Evolutionary conservation across 1,139 yeast species (phyloP), one percentile per base, ranked within the genome.

Genomic region (Nakaseomyces uthaithaninus): DNA sequence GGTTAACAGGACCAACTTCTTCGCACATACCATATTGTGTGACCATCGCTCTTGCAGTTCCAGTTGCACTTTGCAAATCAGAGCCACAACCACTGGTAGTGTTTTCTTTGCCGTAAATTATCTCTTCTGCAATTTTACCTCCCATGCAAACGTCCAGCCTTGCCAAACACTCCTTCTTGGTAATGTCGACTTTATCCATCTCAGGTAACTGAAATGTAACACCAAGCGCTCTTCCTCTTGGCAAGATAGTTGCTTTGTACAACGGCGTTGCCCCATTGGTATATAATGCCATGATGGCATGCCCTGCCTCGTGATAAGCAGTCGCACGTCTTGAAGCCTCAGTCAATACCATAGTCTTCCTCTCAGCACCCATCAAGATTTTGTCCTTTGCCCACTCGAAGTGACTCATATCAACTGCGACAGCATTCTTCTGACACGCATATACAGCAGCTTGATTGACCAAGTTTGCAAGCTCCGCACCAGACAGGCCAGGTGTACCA

Each of bases 361-460:
- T 82, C 49, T 95, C 99, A 26, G 97, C 98, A 40, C 99, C 99
- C 83, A 93, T 79, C 55, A 93, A 69, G 45, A 93, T 91, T 66
- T 91, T 91, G 63, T 91, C 99, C 63, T 93, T 93, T 36, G 99
- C 98, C 98, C 98, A 93, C 64, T 91, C 99, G 50, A 91, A 80
- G 64, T 93, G 97, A 36, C 65, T 61, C 95, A 86, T 85, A 57
- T 81, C 86, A 26, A 91, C 98, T 10, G 91, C 74, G 24, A 87
- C 75, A 0, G 97, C 97, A 53, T 85, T 82, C 55, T 81, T 76
- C 60, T 87, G 95, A 17, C 96, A 86, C 0, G 98, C 98, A 60
- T 82, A 84, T 37, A 91, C 89, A 2, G 99, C 99, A 6, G 99
- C 99, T 63, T 91, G 97, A 65, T 91, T 91, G 24, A 93, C 96